phyloP scores from a whole-genome alignment of 2,329 filamentous ascomycete genomes.

The Exophiala oligosperma region DNA sequence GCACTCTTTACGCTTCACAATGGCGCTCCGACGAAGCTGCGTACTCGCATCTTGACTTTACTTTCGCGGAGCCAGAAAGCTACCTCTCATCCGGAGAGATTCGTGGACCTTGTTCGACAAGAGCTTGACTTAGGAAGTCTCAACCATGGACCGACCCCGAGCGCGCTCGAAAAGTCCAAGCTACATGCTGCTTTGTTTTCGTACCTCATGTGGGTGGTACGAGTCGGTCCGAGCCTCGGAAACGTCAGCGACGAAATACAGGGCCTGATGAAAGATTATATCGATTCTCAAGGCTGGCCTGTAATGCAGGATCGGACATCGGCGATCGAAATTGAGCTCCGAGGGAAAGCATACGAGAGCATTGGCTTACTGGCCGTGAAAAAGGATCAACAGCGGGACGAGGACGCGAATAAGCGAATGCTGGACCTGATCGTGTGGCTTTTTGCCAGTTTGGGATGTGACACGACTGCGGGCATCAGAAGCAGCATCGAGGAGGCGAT shows the following conservation, averaged over 20 bases:
- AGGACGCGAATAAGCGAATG: conserved; percentile 51
- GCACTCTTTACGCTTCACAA: conserved; percentile 73
- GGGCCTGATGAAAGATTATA: conserved; percentile 72
- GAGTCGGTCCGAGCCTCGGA: conserved; percentile 66
- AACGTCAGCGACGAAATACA: conserved; percentile 60
- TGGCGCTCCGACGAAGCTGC: conserved; percentile 67
- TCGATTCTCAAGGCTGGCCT: conserved; percentile 83
- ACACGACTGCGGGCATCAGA: conserved; percentile 70
- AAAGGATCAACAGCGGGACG: conserved; percentile 45
- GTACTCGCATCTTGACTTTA: conserved; percentile 73
- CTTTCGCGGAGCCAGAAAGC: conserved; percentile 75
- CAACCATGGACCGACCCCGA: background rate
- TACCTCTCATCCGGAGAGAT: conserved; percentile 66
- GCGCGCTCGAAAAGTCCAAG: conserved; percentile 68
- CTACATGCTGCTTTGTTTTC: conserved; percentile 80
- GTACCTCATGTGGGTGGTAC: conserved; percentile 83
- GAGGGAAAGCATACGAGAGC: conserved; percentile 84
- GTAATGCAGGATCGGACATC: conserved; percentile 56
- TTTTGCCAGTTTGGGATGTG: conserved; percentile 78
- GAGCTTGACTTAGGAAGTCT: conserved; percentile 53
- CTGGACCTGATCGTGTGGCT: conserved; percentile 71
- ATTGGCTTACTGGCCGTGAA: conserved; percentile 73
- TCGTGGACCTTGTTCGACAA: conserved; percentile 69
- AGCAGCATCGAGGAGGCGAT: conserved; percentile 88
- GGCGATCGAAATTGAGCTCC: conserved; percentile 64